A percentile compares a stretch with the other conserved stretches of the same genome.
phyloP scores from a whole-genome alignment of 495 filamentous ascomycete genomes.

The Arthonia radiata region DNA sequence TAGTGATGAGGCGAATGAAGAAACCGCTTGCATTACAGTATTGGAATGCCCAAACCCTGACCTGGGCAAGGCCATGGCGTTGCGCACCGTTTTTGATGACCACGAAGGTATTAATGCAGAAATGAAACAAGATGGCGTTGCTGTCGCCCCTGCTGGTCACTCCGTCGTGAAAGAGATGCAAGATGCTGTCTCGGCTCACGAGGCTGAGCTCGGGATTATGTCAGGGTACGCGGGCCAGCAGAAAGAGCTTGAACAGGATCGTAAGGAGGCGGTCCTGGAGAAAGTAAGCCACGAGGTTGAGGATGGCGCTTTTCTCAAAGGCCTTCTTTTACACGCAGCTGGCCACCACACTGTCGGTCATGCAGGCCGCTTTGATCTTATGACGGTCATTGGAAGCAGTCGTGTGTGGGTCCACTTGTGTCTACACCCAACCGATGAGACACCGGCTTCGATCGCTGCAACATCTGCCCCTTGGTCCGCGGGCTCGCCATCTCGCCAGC shows the following conservation, averaged over 20 bases:
- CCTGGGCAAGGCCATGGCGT: constrained; percentile 60
- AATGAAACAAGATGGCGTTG: constrained; percentile 85
- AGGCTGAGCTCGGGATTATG: constrained; percentile 58
- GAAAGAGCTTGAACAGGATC: constrained; percentile 54
- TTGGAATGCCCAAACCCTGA: constrained; percentile 61
- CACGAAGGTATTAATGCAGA: constrained; percentile 77
- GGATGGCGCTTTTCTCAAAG: constrained; percentile 54
- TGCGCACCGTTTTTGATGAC: constrained; percentile 83
- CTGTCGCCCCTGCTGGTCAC: constrained; percentile 37
- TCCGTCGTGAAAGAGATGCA: constrained; percentile 73
- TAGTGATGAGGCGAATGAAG: constrained; percentile 41
- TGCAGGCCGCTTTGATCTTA: constrained; percentile 50
- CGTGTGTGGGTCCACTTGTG: constrained; percentile 90
- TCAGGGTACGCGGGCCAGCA: constrained; percentile 38
- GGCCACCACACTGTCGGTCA: constrained; percentile 47
- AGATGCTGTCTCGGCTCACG: constrained; percentile 50
- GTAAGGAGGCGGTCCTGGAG: constrained; percentile 58
- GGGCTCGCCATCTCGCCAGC: constrained; percentile 68
- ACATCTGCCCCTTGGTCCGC: constrained; percentile 66
- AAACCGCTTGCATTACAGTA: constrained; percentile 73
- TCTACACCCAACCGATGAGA: constrained; percentile 75
- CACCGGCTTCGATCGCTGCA: constrained; percentile 41
- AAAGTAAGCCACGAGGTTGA: constrained; percentile 67
- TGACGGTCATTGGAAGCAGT: constrained; percentile 43
- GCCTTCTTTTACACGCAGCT: constrained; percentile 59